Base-by-base conservation (phyloP, 371 early-diverging fungal genomes). In the Mucor ambiguus region DNA sequence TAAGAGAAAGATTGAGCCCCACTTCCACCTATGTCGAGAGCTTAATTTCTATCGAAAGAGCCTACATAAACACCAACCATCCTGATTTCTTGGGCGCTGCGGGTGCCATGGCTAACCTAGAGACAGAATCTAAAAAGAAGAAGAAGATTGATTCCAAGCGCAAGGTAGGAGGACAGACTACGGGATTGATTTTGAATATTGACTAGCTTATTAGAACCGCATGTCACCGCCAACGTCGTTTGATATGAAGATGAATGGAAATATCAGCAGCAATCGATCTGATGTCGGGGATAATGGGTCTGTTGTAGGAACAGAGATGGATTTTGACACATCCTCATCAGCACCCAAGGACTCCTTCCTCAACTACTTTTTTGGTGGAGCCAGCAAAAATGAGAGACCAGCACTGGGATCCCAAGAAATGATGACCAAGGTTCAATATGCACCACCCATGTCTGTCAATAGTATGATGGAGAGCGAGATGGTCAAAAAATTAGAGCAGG, bases 31-130 rank as follows among this genome's bases (percentile, higher is more conserved):
- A 92, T 67, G 93, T 97, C 3, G 92, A 93, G 69, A 90, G 92
- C 68, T 79, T 96, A 81, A 90, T 97, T 68, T 78, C 91, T 59
- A 96, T 96, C 74, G 92, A 97, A 76, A 85, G 90, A 54, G 90
- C 94, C 1, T 97, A 96, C 71, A 95, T 97, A 72, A 95, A 95
- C 71, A 96, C 97, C 57, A 94, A 93, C 74, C 96, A 96, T 75
- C 95, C 96, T 5, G 96, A 96, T 70, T 96, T 96, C 74, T 84
- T 93, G 61, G 93, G 95, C 52, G 94, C 89, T 0, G 89, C 89
- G 1, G 92, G 92, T n/a, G 93, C 94, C 24, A 87, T 94, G 85
- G 78, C 84, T 18, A 81, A 80, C 9, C 55, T 90, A 11, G 86
- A 87, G 63, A 79, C 67, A 11, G 83, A 81, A 44, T 76, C 79